These are phyloP conservation scores for Auricularia sp. DNA, from an alignment of 768 basidiomycete species.

Conservation along the genomic window DNA sequence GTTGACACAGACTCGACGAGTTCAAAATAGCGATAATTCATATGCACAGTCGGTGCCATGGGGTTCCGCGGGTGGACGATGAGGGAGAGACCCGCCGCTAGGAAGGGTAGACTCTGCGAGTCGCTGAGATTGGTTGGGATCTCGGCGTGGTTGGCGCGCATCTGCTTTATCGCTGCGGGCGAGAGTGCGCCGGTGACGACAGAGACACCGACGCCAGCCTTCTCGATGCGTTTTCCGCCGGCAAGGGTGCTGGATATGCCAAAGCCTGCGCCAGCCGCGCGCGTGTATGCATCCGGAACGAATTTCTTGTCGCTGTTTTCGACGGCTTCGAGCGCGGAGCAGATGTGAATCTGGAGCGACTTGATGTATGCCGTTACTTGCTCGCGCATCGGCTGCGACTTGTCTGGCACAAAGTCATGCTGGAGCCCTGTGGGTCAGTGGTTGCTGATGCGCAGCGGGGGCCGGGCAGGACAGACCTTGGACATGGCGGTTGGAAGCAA, in stretches of 20 bases:
- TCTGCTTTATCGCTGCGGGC: constrained; percentile 82
- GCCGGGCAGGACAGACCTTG: neutral
- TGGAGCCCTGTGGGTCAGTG: neutral
- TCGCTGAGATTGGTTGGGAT: constrained; percentile 52
- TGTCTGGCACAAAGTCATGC: neutral
- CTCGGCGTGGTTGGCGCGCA: constrained; percentile 83
- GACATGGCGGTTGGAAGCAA: neutral
- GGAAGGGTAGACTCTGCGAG: constrained; percentile 70
- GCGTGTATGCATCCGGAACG: constrained; percentile 45
- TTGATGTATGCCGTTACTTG: constrained; percentile 70
- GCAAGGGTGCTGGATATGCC: constrained; percentile 22
- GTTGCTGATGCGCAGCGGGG: neutral
- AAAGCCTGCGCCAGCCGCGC: constrained; percentile 22
- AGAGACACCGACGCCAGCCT: constrained; percentile 92
- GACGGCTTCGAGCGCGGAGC: constrained; percentile 62
- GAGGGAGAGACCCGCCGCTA: constrained; percentile 84
- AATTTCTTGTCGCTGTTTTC: constrained; percentile 37
- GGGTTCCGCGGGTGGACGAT: constrained; percentile 94
- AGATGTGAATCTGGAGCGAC: constrained; percentile 69
- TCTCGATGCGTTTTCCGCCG: constrained; percentile 49
- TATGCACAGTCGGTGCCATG: constrained; percentile 85
- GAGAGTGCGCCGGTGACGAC: constrained; percentile 83
- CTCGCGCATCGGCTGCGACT: constrained; percentile 47
- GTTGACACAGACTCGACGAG: constrained; percentile 45
- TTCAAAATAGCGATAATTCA: constrained; percentile 97